phyloP scores from a whole-genome alignment of 1,139 yeast genomes.

The Saccharomycopsis crataegensis region DNA sequence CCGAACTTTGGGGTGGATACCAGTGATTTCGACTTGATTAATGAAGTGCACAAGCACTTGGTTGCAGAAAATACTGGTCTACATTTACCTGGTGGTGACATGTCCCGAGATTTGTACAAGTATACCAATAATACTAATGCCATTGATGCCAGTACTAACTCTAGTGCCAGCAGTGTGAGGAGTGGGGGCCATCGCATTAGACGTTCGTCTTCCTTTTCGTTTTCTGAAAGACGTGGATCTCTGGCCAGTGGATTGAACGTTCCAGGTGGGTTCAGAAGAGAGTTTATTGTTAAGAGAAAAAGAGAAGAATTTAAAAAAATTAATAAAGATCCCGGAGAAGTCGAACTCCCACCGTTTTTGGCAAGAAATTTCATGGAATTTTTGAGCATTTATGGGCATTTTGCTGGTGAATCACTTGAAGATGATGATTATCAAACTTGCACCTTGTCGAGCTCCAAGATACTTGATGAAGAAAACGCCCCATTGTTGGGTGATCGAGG shows the following conservation, averaged over 20 bases:
- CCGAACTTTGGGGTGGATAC: slow-evolving; percentile 16
- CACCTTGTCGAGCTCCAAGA: slow-evolving; percentile 8
- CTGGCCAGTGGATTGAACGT: slow-evolving; percentile 62
- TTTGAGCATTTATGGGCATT: slow-evolving; percentile 69
- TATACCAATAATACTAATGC: slow-evolving; percentile 20
- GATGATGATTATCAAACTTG: slow-evolving; percentile 36
- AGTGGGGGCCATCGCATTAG: slow-evolving; percentile 22
- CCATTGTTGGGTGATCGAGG: slow-evolving; percentile 31
- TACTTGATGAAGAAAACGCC: slow-evolving; percentile 37
- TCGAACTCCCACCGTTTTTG: slow-evolving; percentile 38
- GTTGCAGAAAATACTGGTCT: slow-evolving; percentile 14
- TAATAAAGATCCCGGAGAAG: slow-evolving; percentile 24
- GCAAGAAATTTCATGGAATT: slow-evolving; percentile 70
- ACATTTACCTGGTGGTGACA: slow-evolving; percentile 55
- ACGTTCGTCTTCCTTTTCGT: slow-evolving; percentile 15
- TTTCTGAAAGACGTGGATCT: slow-evolving; percentile 44
- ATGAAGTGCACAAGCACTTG: slow-evolving; percentile 19
- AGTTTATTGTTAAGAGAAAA: slow-evolving; percentile 38
- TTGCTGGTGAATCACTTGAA: slow-evolving; percentile 75
- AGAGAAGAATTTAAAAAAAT: slow-evolving; percentile 15
- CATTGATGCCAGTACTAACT: slow-evolving; percentile 1
- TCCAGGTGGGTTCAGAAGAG: slow-evolving; percentile 78
- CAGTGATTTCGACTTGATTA: slow-evolving; percentile 16
- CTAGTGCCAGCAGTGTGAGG: slow-evolving; percentile 26
- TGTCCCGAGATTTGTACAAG: slow-evolving; percentile 52